Base-by-base conservation (phyloP, 164 flowering plant genomes). In the Umbilicus rupestris region DNA sequence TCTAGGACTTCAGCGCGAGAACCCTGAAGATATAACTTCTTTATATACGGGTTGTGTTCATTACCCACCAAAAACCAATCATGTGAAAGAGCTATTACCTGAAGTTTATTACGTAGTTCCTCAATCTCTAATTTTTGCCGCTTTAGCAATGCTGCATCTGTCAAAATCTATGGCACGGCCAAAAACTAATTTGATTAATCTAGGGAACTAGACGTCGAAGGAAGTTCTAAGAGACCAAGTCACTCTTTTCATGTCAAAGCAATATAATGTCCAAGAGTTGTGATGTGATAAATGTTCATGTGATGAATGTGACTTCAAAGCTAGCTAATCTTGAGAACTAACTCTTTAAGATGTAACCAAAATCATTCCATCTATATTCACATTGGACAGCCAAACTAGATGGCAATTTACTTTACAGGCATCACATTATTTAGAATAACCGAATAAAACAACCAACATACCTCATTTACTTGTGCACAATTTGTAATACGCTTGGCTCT, bases 391-490 rank as follows among this genome's bases (percentile, higher is more conserved):
- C 45, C 52, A 24, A 44, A 39, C 3, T 57, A 55, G 10, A 24
- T 39, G 39, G 39, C 26, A 24, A 10, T 17, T 35, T 7, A 47
- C 29, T 24, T 24, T 22, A 20, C 9, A 50, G 3, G 14, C 24
- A 52, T 0, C 57, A 22, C 0, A 2, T 20, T 50, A 52, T 22
- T 47, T 24, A 24, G 5, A 3, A 26, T 12, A 9, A 42, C 37
- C 3, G 30, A 15, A 31, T 10, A 52, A n/a, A 47, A 46, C 19
- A 12, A 60, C 0, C 33, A 24, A 63, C 72, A 64, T n/a, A 91
- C 97, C 97, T 91, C 96, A 75, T 91, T 95, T 74, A 95, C 96
- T 87, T 91, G 97, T 63, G 81, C 96, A 72, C 97, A 91, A 71
- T 95, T 95, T 22, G 96, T 88, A 45, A 95, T 85, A 71, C 89